Evolutionary conservation across 208 protist species (phyloP).

Genomic region (Sergeia podlipaevii): DNA sequence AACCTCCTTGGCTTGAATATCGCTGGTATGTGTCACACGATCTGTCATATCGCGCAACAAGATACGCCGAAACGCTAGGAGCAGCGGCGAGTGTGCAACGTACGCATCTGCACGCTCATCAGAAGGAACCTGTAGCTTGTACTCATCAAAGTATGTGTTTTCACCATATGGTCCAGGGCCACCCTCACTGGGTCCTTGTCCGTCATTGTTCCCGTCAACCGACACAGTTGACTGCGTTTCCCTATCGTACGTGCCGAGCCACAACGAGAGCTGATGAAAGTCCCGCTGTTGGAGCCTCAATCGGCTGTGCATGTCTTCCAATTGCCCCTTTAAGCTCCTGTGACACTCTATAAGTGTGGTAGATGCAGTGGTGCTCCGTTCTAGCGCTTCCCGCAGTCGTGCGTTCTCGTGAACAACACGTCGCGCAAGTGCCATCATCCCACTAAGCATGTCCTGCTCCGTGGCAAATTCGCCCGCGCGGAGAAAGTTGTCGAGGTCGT

Average conservation of each 20-base stretch:
- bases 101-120: slow-evolving; percentile 23
- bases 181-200: background rate
- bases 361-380: slow-evolving; percentile 6
- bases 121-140: background rate
- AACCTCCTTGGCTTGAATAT: slow-evolving; percentile 53
- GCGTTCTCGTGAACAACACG: slow-evolving; percentile 24
- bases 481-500: background rate
- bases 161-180: background rate
- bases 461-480: background rate
- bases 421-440: slow-evolving; percentile 23
- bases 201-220: background rate
- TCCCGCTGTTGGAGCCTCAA: slow-evolving; percentile 16
- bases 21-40: slow-evolving; percentile 36
- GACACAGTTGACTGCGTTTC: background rate
- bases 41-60: slow-evolving; percentile 66
- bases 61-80: slow-evolving; percentile 67
- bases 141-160: background rate
- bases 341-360: slow-evolving; percentile 5
- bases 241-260: slow-evolving; percentile 26
- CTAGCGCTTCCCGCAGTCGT: slow-evolving; percentile 13
- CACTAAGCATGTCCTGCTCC: slow-evolving; percentile 17
- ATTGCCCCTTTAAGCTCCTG: background rate
- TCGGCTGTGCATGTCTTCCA: slow-evolving; percentile 1
- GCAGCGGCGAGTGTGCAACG: slow-evolving; percentile 52
- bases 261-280: slow-evolving; percentile 23